phyloP scores from a whole-genome alignment of 176 grass and related monocot genomes.

The Pharus latifolius region DNA sequence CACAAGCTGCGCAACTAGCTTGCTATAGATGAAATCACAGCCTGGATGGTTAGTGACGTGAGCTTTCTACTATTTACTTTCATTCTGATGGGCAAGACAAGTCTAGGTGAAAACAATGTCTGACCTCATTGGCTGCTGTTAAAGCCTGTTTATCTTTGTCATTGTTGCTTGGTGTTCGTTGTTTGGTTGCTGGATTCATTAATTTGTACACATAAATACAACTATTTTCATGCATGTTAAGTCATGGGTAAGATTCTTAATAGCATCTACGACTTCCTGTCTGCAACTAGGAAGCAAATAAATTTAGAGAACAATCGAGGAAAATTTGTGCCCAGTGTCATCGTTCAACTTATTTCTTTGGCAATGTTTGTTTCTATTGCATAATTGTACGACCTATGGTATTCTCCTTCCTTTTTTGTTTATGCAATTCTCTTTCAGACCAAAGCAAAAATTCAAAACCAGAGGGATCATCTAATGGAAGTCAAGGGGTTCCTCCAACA shows the following conservation, averaged over 20 bases:
- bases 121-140: not conserved
- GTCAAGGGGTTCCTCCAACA: not conserved
- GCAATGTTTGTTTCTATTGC: not conserved
- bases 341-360: too few relatives aligned
- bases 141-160: too few relatives aligned
- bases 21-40: not conserved
- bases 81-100: not conserved
- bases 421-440: conserved; percentile 25
- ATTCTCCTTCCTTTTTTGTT: not conserved
- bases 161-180: not conserved
- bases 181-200: not conserved
- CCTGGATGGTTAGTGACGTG: not conserved
- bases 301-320: not conserved
- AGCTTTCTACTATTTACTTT: not conserved
- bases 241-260: not conserved
- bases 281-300: not conserved
- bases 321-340: not conserved
- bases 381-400: not conserved
- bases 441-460: conserved; percentile 42
- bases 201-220: not conserved
- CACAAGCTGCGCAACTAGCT: not conserved
- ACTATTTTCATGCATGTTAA: not conserved
- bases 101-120: not conserved
- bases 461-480: conserved; percentile 32
- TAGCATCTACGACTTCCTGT: not conserved